Evolutionary conservation across 2,329 filamentous ascomycete species (phyloP).

Genomic region (Penicillium glabrum): DNA sequence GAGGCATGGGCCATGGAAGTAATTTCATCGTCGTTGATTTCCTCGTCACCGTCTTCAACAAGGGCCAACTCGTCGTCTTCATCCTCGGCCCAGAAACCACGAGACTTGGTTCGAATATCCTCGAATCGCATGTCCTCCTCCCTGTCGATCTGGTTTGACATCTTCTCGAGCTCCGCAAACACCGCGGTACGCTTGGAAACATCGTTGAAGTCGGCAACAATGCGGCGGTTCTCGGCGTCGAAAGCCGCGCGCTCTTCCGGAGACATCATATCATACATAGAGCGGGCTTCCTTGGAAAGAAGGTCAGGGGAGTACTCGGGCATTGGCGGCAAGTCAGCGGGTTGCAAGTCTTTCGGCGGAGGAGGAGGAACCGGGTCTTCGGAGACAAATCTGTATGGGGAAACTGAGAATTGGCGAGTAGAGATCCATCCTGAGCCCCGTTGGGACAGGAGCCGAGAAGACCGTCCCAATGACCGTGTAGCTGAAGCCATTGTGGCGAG

Average conservation of each 20-base stretch:
- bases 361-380: constrained; percentile 35
- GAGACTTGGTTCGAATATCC: constrained; percentile 23
- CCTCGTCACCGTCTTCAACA: constrained; percentile 56
- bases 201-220: constrained; percentile 41
- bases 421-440: constrained; percentile 27
- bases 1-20: constrained; percentile 80
- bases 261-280: constrained; percentile 40
- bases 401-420: constrained; percentile 36
- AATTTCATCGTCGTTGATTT: constrained; percentile 74
- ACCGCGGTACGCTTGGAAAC: constrained; percentile 26
- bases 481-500: constrained; percentile 39
- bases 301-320: constrained; percentile 40
- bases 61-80: constrained; percentile 45
- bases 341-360: constrained; percentile 26
- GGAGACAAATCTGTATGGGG: constrained; percentile 32
- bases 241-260: constrained; percentile 38
- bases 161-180: constrained; percentile 34
- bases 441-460: constrained; percentile 32
- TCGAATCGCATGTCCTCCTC: constrained; percentile 17
- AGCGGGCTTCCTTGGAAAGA: constrained; percentile 33
- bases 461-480: constrained; percentile 39
- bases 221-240: constrained; percentile 34
- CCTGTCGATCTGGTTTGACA: constrained; percentile 33
- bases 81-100: constrained; percentile 47
- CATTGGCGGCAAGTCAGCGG: constrained; percentile 29